Conservation (phyloP, 768 basidiomycete species). For the Rhodotorula taiwanensis region DNA sequence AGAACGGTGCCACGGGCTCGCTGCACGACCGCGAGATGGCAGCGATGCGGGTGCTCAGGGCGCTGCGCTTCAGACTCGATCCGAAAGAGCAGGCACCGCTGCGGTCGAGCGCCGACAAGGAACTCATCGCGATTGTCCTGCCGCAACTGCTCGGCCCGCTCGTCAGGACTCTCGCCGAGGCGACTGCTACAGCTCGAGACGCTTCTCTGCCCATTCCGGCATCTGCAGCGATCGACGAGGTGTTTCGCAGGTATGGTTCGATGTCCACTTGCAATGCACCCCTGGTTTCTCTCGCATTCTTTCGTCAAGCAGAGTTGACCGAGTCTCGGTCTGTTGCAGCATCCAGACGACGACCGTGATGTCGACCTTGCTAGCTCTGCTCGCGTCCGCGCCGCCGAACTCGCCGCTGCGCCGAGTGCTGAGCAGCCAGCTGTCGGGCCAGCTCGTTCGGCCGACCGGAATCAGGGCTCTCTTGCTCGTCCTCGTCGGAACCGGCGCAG, state of each 20-base stretch:
- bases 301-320: rapidly evolving
- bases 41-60: not conserved
- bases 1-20: too few relatives aligned
- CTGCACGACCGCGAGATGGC: too few relatives aligned
- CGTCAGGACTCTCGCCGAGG: not conserved
- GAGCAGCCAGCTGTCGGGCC: constrained; percentile 59
- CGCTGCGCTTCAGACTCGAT: not conserved
- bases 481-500: constrained; percentile 51
- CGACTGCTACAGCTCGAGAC: not conserved
- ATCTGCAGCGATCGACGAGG: not conserved
- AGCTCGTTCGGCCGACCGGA: constrained; percentile 64
- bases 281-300: not conserved
- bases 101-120: not conserved
- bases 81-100: not conserved
- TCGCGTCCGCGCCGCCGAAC: not conserved
- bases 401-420: constrained; percentile 3
- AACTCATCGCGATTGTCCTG: constrained; percentile 2
- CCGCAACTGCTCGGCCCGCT: constrained; percentile 11
- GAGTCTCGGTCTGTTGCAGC: not conserved
- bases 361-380: constrained; percentile 15
- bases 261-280: not conserved
- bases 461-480: constrained; percentile 63
- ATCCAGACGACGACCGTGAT: constrained; percentile 1
- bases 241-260: not conserved
- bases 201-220: not conserved